Percentiles rank a stretch among this genome's conserved stretches.
These are phyloP conservation scores for Talaromyces sp. DNA, from an alignment of 2,329 filamentous ascomycete species.

Conservation along the genomic window DNA sequence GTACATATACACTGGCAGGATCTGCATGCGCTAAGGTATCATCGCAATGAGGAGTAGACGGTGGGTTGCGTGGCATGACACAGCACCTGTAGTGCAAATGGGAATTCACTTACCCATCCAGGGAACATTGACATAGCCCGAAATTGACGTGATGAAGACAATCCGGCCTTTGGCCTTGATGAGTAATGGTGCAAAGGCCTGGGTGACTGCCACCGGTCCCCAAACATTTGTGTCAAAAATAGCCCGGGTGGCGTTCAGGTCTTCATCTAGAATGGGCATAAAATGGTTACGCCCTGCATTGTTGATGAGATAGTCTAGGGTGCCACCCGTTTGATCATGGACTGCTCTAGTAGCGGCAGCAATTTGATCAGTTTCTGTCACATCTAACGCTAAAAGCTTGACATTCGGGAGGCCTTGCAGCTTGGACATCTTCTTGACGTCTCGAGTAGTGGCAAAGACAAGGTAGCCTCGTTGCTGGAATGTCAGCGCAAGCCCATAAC, in stretches of 20 bases:
- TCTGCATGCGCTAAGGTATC: neutral
- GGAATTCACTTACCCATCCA: constrained; percentile 20
- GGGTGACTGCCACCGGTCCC: constrained; percentile 29
- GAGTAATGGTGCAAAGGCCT: constrained; percentile 30
- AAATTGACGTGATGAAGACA: constrained; percentile 32
- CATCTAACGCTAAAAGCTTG: constrained; percentile 27
- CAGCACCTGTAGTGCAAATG: constrained; percentile 14
- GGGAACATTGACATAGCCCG: constrained; percentile 26
- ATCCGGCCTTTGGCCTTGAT: constrained; percentile 9
- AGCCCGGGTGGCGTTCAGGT: constrained; percentile 23
- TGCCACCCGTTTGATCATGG: constrained; percentile 26
- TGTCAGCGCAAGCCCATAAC: constrained; percentile 30
- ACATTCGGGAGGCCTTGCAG: constrained; percentile 22
- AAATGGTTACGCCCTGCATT: constrained; percentile 28
- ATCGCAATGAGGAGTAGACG: neutral
- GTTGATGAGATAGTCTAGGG: constrained; percentile 30
- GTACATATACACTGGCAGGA: neutral
- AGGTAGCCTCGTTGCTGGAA: constrained; percentile 31
- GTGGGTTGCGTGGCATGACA: neutral
- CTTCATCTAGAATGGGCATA: constrained; percentile 6
- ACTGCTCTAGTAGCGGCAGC: constrained; percentile 22
- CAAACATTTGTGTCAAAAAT: constrained; percentile 35
- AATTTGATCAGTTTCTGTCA: constrained; percentile 23
- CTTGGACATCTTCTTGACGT: constrained; percentile 23
- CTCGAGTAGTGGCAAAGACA: constrained; percentile 38